These are phyloP conservation scores for Cardiospermum halicacabum DNA, from an alignment of 345 rosid species.

Conservation along the genomic window DNA sequence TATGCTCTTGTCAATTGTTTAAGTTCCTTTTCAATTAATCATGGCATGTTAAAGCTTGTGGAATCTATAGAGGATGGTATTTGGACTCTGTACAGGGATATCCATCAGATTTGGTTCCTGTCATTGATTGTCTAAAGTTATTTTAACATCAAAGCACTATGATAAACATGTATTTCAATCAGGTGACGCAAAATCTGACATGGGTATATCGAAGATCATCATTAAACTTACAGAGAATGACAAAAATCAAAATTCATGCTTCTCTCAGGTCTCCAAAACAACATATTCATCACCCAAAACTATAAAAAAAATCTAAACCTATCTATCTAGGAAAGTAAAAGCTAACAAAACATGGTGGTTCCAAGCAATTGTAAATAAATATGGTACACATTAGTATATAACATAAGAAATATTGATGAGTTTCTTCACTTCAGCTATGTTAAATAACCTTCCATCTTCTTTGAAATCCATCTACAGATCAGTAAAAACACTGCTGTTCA, in stretches of 20 bases:
- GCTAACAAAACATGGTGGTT: background rate
- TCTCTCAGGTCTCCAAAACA: background rate
- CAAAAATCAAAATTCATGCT: constrained; percentile 6
- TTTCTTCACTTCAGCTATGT: background rate
- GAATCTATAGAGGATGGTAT: background rate
- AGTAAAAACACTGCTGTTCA: constrained; percentile 4
- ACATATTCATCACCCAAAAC: constrained; percentile 6
- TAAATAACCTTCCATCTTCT: background rate
- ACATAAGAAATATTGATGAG: constrained; percentile 5
- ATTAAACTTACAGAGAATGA: background rate
- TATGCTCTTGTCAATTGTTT: background rate
- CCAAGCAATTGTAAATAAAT: constrained; percentile 6
- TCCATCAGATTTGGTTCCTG: background rate
- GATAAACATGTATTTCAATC: background rate
- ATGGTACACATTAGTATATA: constrained; percentile 15
- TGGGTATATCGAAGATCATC: background rate
- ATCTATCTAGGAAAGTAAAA: background rate
- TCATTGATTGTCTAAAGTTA: background rate
- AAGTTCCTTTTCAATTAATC: background rate
- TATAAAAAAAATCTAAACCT: background rate
- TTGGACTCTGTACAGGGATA: background rate
- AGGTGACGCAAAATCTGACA: background rate
- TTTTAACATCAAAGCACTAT: background rate
- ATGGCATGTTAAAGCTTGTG: too few relatives aligned
- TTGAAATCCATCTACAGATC: constrained; percentile 13